Evolutionary conservation across 345 rosid species (phyloP).

Genomic region (Zanthoxylum bungeanum): DNA sequence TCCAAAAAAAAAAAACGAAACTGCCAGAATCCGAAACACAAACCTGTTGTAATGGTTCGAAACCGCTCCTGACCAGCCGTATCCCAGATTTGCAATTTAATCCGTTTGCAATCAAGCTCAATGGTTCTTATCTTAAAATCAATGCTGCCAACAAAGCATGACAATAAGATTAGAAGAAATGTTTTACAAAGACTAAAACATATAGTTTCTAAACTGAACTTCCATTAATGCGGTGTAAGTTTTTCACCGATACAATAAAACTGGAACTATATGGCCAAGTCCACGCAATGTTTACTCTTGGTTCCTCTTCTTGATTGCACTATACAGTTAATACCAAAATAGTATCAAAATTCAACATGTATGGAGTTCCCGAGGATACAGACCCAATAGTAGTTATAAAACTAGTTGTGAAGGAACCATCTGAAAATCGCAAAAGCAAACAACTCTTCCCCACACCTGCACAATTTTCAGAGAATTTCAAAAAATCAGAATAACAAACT

Average conservation of each 20-base stretch:
- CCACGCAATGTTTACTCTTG: background rate
- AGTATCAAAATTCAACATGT: background rate
- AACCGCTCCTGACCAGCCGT: conserved; percentile 98
- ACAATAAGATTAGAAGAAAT: background rate
- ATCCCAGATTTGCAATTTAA: conserved; percentile 95
- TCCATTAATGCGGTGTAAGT: background rate
- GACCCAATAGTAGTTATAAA: conserved; percentile 94
- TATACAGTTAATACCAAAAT: background rate
- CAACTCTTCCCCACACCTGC: conserved; percentile 97
- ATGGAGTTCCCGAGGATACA: conserved; percentile 14
- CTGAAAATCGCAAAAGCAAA: conserved; percentile 86
- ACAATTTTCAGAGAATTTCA: background rate
- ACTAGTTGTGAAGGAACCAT: conserved; percentile 95
- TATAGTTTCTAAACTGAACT: background rate
- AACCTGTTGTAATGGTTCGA: conserved; percentile 88
- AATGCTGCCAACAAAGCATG: conserved; percentile 45
- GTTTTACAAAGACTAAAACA: background rate
- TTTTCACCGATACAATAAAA: background rate
- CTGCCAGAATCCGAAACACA: conserved; percentile 1
- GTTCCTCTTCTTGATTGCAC: background rate
- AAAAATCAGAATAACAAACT: background rate
- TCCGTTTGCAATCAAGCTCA: conserved; percentile 90
- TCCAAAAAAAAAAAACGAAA: background rate
- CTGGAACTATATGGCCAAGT: background rate
- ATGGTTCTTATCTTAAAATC: conserved; percentile 95